phyloP scores from a whole-genome alignment of 257 asterid species.

The Lycium ferocissimum region DNA sequence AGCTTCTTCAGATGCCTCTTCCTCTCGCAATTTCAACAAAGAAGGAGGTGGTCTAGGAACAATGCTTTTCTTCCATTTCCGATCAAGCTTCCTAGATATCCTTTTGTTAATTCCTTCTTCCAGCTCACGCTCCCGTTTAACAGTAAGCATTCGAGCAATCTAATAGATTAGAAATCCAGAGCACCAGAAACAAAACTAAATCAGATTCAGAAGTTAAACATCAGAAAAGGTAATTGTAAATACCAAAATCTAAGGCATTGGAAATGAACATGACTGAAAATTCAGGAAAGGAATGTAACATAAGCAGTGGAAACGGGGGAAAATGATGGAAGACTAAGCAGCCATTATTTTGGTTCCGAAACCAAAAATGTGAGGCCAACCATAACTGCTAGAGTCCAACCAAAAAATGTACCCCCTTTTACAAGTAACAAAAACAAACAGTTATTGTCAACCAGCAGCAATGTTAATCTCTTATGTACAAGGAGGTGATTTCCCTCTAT shows the following conservation, averaged over 20 bases:
- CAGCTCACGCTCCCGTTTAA: conserved; percentile 91
- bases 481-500: neutral
- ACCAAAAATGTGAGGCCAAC: neutral
- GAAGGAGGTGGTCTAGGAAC: conserved; percentile 96
- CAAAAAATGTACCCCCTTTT: neutral
- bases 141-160: conserved; percentile 90
- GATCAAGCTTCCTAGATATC: conserved; percentile 85
- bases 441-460: neutral
- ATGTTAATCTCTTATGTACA: neutral
- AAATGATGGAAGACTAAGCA: conserved; percentile 15
- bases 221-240: neutral
- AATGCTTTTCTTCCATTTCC: conserved; percentile 90
- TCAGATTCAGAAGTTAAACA: conserved; percentile 14
- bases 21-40: conserved; percentile 73
- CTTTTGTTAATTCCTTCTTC: conserved; percentile 91
- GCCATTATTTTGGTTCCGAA: conserved; percentile 9
- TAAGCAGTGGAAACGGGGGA: neutral
- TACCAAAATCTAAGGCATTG: neutral
- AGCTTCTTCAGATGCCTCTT: conserved; percentile 91
- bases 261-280: conserved; percentile 15
- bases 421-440: neutral
- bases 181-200: neutral
- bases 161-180: conserved; percentile 35
- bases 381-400: neutral
- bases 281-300: neutral